These are phyloP conservation scores for Agapanthus africanus DNA, from an alignment of 106 monocot genomes.

Conservation along the genomic window DNA sequence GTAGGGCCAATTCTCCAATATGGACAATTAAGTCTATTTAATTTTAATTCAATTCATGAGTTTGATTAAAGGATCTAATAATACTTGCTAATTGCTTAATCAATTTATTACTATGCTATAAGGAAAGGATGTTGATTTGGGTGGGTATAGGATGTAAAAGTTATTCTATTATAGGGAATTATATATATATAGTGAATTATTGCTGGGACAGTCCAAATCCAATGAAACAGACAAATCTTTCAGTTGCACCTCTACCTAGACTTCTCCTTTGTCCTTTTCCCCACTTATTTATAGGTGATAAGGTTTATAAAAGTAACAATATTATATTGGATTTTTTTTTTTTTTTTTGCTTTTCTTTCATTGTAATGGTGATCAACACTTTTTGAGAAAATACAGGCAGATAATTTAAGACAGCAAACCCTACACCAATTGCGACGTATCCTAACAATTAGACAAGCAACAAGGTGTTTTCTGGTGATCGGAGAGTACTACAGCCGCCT, in stretches of 20 bases:
- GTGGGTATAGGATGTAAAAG: too few species aligned
- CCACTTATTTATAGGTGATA: too few species aligned
- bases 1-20: conserved; percentile 6
- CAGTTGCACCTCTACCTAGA: background rate
- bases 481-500: conserved; percentile 53
- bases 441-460: conserved; percentile 41
- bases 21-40: background rate
- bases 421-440: conserved; percentile 42
- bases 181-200: too few species aligned
- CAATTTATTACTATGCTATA: too few species aligned
- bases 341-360: too few species aligned
- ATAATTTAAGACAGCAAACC: conserved; percentile 53
- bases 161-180: too few species aligned
- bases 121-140: too few species aligned
- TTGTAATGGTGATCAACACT: too few species aligned
- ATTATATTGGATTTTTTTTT: too few species aligned
- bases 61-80: too few species aligned
- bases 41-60: too few species aligned
- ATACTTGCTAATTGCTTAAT: background rate
- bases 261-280: background rate
- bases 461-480: conserved; percentile 45
- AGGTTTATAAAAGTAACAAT: too few species aligned
- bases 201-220: background rate
- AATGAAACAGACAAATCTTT: background rate
- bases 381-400: conserved; percentile 8